Base-by-base conservation (phyloP, 768 basidiomycete genomes). In the Jaapia argillacea region DNA sequence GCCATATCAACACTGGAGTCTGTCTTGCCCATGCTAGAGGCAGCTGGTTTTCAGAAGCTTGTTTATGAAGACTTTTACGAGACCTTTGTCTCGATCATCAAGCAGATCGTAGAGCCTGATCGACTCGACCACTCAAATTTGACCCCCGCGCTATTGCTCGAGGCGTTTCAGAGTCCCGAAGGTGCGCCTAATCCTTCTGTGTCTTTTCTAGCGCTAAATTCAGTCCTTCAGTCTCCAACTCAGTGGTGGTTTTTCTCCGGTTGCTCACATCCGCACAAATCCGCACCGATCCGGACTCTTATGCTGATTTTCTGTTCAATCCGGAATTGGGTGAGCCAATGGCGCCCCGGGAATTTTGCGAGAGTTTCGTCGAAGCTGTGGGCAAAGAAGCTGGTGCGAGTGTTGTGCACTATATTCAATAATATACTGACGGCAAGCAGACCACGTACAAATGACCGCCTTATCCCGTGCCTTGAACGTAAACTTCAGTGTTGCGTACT, bases 221-320 rank as follows among this genome's bases (percentile, higher is more conserved):
- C n/a, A n/a, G 26, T 10, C 2, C 22, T 26, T 1, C 41, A 82
- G 80, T 65, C 6, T 83, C 81, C 5, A 83, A 85, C 58, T 75
- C 77, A 20, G 77, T 89, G 55, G 81, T 88, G 18, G 74, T 81
- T 48, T 90, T 81, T 58, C 70, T 97, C 51, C 76, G 93, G 36
- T 68, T 93, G 44, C 61, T 92, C 16, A 85, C 93, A 51, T 85
- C 88, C 0, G 81, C 89, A 2, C 78, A 88, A 60, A 84, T 94
- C 46, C 81, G 82, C 18, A 56, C 70, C 4, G 69, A 85, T 50
- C 65, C 73, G 5, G 70, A 75, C 2, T 63, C 66, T 36, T 91
- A 80, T 55, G 67, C 70, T 13, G 74, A 72, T 16, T 93, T 92
- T 67, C 69, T 94, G 5, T 73, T 82, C 49, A 74, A 88, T 42